Conservation (phyloP, 208 protist species). For the Kentomonas sorsogonicus region DNA sequence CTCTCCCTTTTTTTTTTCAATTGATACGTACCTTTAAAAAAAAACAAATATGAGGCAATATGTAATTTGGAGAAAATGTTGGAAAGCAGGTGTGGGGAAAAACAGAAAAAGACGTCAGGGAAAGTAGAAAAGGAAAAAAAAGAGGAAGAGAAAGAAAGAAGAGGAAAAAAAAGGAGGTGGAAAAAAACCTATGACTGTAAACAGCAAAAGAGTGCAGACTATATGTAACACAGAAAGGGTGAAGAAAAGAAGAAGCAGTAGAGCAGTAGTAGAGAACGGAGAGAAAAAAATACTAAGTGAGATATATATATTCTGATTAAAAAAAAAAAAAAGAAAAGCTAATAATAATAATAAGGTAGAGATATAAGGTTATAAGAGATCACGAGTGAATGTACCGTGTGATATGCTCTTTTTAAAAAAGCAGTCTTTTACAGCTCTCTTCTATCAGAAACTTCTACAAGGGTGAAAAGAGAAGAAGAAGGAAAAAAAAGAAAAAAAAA, state of each 20-base stretch:
- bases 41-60: constrained; percentile 3
- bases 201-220: background rate
- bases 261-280: constrained; percentile 6
- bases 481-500: constrained; percentile 56
- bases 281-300: constrained; percentile 3
- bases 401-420: background rate
- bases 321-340: constrained; percentile 54
- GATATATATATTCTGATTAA: background rate
- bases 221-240: background rate
- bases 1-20: constrained; percentile 3
- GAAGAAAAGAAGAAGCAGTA: background rate
- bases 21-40: constrained; percentile 1
- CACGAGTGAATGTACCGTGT: background rate
- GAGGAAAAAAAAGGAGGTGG: background rate
- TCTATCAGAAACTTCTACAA: background rate
- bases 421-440: background rate
- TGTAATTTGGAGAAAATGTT: background rate
- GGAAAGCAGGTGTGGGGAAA: background rate
- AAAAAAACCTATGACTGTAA: too few species aligned
- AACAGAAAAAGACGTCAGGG: background rate
- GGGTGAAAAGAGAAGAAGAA: constrained; percentile 16
- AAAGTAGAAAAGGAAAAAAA: background rate
- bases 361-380: background rate
- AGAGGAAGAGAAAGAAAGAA: constrained; percentile 4
- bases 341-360: constrained; percentile 1